Evolutionary conservation across 1,284 basidiomycete genomes (phyloP), one percentile per base, ranked within the genome.

Genomic region (Trichosporon sp.): DNA sequence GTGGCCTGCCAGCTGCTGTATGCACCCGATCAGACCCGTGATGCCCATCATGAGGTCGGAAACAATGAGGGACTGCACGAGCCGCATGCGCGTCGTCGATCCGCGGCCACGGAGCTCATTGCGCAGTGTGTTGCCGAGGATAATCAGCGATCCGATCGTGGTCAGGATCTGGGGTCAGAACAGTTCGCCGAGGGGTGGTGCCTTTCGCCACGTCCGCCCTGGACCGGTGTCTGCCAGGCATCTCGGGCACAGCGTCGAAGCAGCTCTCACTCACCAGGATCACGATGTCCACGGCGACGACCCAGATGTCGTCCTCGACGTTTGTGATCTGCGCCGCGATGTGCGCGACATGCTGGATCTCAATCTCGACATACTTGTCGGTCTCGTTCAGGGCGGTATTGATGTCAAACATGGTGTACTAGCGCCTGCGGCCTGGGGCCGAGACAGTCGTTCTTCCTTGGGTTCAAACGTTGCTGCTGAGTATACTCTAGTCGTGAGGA

Each of bases 41-140:
- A 80, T 73, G 3, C 83, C 83, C 11, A 84, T 71, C 1, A 78
- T 37, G 14, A 84, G 71, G 72, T 84, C 83, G 65, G 78, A 80
- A 19, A 82, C 43, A n/a, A 84, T 77, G 32, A 84, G 75, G 37
- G 80, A 77, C 68, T 84, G 81, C 2, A 84, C 83, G 10, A 84
- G 74, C 8, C 83, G 71, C 71, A 78, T 83, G n/a, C 83, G 74
- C 1, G 79, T 80, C 1, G 83, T 84, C 12, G 81, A 74, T 1
- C 80, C 80, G 38, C 80, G 68, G 21, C 79, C 77, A 65, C 71
- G 74, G 8, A 72, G 75, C 68, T 84, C 83, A 46, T 80, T 72
- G n/a, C 70, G 73, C 0, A 71, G 56, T 78, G 82, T 81, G 63
- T 73, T 77, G 4, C 66, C 70, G 21, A 83, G 61, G 21, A 83